Percentiles rank a stretch among this genome's conserved stretches.
These are phyloP conservation scores for Sphagnum tenellum DNA, from an alignment of 225 moss, liverwort and hornwort species.

Conservation along the genomic window DNA sequence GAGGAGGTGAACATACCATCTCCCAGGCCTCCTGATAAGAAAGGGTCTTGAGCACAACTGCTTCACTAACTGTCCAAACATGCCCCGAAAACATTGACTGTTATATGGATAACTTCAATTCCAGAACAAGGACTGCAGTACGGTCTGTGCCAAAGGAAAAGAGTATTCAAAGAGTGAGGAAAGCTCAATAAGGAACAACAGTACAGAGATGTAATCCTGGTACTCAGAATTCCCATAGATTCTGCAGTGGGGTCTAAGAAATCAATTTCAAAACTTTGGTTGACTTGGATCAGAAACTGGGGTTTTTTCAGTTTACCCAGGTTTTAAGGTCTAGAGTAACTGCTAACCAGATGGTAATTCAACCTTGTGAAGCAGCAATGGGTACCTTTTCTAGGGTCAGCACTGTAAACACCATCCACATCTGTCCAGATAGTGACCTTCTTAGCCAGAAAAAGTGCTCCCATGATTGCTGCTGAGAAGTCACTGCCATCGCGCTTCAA, in stretches of 20 bases:
- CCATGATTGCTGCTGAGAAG: slow-evolving; percentile 94
- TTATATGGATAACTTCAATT: background rate
- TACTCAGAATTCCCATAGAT: no score
- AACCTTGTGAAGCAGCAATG: no score
- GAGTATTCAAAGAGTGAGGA: no score
- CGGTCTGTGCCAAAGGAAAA: no score
- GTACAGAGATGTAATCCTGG: no score
- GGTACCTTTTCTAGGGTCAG: slow-evolving; percentile 92
- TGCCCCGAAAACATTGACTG: background rate
- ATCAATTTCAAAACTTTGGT: no score
- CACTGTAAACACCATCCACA: slow-evolving; percentile 92
- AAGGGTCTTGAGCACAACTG: slow-evolving; percentile 64
- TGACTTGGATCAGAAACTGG: no score
- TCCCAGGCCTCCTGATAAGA: slow-evolving; percentile 99
- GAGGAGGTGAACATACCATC: slow-evolving; percentile 40
- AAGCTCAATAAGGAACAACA: no score
- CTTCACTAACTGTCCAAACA: slow-evolving; percentile 64
- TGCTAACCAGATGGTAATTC: no score
- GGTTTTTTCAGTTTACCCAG: no score
- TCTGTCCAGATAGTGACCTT: slow-evolving; percentile 97
- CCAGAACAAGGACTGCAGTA: background rate
- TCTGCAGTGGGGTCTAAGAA: no score
- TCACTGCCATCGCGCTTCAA: slow-evolving; percentile 98
- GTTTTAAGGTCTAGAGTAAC: no score
- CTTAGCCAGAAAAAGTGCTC: slow-evolving; percentile 64